These are phyloP conservation scores for Colletotrichum shisoi DNA, from an alignment of 2,329 filamentous ascomycete genomes.

Conservation along the genomic window DNA sequence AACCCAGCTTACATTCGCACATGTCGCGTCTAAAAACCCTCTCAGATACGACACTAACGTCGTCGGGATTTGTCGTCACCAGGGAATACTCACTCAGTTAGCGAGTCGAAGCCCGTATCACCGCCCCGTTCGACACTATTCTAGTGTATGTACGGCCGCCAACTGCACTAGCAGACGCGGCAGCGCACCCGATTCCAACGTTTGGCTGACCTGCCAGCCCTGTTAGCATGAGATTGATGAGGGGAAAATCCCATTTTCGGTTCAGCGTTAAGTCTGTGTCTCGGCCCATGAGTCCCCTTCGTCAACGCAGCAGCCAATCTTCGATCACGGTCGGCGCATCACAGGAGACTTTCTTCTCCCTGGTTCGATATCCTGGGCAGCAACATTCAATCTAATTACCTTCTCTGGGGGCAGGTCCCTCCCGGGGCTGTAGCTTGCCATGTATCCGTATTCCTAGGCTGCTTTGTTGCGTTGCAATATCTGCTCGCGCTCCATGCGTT, in stretches of 20 bases:
- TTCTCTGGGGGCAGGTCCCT: slow-evolving; percentile 3
- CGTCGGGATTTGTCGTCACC: slow-evolving; percentile 26
- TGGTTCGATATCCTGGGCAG: background rate
- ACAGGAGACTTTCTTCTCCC: background rate
- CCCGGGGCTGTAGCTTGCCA: background rate
- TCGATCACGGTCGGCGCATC: slow-evolving; percentile 16
- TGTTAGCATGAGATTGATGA: slow-evolving; percentile 31
- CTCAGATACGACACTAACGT: slow-evolving; percentile 14
- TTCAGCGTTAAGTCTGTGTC: slow-evolving; percentile 27
- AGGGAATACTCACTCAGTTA: slow-evolving; percentile 10
- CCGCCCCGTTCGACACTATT: slow-evolving; percentile 6
- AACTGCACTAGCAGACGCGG: slow-evolving; percentile 34
- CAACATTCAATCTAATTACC: background rate
- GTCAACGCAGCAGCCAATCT: slow-evolving; percentile 27
- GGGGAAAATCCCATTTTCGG: slow-evolving; percentile 15
- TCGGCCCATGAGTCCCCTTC: slow-evolving; percentile 30
- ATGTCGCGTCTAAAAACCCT: slow-evolving; percentile 45
- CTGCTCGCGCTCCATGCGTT: slow-evolving; percentile 1
- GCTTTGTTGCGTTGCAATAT: background rate
- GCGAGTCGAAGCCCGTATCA: slow-evolving; percentile 35
- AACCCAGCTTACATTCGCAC: background rate
- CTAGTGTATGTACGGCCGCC: slow-evolving; percentile 21
- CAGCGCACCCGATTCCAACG: slow-evolving; percentile 28
- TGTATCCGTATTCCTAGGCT: background rate
- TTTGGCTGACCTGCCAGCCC: slow-evolving; percentile 4